Conservation (phyloP, 2,329 filamentous ascomycete genomes). For the Diaporthe australafricana region DNA sequence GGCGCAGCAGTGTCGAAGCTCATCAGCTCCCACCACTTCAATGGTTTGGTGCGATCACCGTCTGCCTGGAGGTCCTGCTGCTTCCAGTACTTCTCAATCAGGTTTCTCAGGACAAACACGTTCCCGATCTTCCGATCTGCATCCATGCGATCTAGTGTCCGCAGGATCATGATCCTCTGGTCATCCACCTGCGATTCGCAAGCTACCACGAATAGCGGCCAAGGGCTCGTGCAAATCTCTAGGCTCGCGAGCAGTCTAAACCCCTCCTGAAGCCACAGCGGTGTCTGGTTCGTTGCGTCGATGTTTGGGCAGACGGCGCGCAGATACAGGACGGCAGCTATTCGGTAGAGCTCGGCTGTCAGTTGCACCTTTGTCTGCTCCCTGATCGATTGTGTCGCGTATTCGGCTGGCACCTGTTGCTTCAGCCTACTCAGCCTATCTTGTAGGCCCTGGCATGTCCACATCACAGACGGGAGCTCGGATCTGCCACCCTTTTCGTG, state of each 20-base stretch:
- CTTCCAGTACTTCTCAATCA: slow-evolving; percentile 60
- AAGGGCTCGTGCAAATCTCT: slow-evolving; percentile 58
- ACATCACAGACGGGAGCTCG: slow-evolving; percentile 40
- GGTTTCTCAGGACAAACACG: slow-evolving; percentile 54
- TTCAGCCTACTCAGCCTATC: slow-evolving; percentile 42
- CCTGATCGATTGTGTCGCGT: slow-evolving; percentile 36
- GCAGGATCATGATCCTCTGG: slow-evolving; percentile 54
- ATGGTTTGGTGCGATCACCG: slow-evolving; percentile 40
- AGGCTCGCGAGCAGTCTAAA: slow-evolving; percentile 51
- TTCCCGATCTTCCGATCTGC: slow-evolving; percentile 57
- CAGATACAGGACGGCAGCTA: slow-evolving; percentile 51
- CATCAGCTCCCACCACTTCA: slow-evolving; percentile 54
- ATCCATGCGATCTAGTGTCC: slow-evolving; percentile 55
- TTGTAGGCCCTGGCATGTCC: slow-evolving; percentile 44
- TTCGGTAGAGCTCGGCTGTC: slow-evolving; percentile 63
- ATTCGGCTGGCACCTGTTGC: slow-evolving; percentile 45
- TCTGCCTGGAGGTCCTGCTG: slow-evolving; percentile 54
- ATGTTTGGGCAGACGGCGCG: slow-evolving; percentile 44
- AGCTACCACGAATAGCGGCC: slow-evolving; percentile 60
- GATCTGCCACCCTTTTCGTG: neutral
- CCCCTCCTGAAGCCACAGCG: slow-evolving; percentile 48
- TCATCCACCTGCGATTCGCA: slow-evolving; percentile 56
- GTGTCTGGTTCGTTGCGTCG: slow-evolving; percentile 43
- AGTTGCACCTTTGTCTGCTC: slow-evolving; percentile 47
- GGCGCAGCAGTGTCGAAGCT: slow-evolving; percentile 48